These are phyloP conservation scores for Calocera cornea DNA, from an alignment of 768 basidiomycete genomes.

Conservation along the genomic window DNA sequence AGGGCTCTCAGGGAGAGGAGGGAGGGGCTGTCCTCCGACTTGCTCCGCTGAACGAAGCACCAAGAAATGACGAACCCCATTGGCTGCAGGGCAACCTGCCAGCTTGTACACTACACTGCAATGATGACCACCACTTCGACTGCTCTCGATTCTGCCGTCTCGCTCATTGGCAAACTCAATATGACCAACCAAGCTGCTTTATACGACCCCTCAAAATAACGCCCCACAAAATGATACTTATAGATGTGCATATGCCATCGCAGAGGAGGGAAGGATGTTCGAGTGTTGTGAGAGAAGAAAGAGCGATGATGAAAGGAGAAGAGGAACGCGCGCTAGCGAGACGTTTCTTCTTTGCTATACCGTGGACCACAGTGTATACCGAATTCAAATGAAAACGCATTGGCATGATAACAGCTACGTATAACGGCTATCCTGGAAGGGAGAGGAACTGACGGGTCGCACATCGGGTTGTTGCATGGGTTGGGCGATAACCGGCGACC, in stretches of 20 bases:
- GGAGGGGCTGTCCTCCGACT: not conserved
- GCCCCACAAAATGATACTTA: not conserved
- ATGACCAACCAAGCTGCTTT: not conserved
- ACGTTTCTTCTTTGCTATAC: slow-evolving; percentile 2
- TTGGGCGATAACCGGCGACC: too few species aligned
- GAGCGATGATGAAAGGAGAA: not conserved
- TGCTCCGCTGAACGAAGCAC: not conserved
- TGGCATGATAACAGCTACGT: too few species aligned
- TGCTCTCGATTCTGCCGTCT: too few species aligned
- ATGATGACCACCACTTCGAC: not conserved
- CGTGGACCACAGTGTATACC: not conserved
- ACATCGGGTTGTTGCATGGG: too few species aligned
- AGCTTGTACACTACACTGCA: not conserved
- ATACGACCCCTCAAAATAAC: not conserved
- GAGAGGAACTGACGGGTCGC: too few species aligned
- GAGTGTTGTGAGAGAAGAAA: not conserved
- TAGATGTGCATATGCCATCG: not conserved
- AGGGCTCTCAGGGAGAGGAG: not conserved
- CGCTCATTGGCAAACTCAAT: not conserved
- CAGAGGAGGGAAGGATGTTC: not conserved
- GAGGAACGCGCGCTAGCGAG: slow-evolving; percentile 2
- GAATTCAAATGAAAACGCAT: not conserved
- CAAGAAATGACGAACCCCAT: not conserved
- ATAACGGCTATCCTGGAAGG: too few species aligned
- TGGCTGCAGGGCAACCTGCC: not conserved